Conservation (phyloP, 106 monocot species). For the Gastrodia elata region DNA sequence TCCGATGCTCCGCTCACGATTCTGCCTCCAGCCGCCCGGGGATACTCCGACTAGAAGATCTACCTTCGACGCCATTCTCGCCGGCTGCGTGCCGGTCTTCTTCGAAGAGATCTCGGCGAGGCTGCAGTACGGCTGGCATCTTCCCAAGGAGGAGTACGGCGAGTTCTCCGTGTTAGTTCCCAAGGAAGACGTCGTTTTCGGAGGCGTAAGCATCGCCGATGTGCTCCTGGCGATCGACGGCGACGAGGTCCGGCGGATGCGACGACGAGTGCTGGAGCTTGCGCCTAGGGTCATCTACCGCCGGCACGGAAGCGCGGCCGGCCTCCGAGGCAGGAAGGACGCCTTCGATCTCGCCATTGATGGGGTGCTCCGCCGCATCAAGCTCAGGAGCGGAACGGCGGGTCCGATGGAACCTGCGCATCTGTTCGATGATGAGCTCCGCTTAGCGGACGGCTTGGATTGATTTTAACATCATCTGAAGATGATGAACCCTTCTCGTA, state of each 20-base stretch:
- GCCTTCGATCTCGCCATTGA: conserved; percentile 82
- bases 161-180: conserved; percentile 67
- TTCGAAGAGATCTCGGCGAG: conserved; percentile 71
- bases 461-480: background rate
- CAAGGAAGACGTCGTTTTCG: conserved; percentile 83
- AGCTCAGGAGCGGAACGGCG: conserved; percentile 16
- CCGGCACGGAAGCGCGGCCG: conserved; percentile 50
- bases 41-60: conserved; percentile 72
- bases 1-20: conserved; percentile 72
- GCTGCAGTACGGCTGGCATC: conserved; percentile 81
- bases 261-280: conserved; percentile 57
- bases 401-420: conserved; percentile 19
- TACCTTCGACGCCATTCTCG: conserved; percentile 79
- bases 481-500: too few relatives aligned
- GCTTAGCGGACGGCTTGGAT: conserved; percentile 6
- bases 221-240: conserved; percentile 34
- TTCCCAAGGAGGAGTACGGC: conserved; percentile 32
- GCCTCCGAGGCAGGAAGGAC: conserved; percentile 49
- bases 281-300: conserved; percentile 68
- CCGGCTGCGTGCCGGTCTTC: conserved; percentile 90
- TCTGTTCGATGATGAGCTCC: conserved; percentile 9
- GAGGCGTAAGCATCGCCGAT: conserved; percentile 39
- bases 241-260: conserved; percentile 55
- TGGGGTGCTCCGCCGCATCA: conserved; percentile 50
- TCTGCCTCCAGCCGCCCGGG: conserved; percentile 95